Conservation (phyloP, 352 stramenopile genomes). For the Hyaloperonospora arabidopsidis region DNA sequence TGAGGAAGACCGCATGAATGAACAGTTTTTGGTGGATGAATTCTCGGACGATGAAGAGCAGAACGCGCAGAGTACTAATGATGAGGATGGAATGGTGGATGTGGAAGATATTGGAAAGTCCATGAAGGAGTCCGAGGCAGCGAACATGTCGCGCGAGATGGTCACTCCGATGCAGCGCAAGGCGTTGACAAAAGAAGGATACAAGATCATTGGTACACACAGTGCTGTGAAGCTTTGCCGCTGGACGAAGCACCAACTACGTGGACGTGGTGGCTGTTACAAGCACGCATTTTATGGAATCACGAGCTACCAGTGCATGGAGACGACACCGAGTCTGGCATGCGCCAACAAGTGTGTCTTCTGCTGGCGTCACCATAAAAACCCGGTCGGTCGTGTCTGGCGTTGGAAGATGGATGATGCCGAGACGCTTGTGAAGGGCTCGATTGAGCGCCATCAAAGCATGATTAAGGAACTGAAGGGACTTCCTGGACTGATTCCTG, state of each 20-base stretch:
- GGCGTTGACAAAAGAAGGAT: constrained; percentile 95
- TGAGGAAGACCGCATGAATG: constrained; percentile 83
- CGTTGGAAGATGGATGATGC: constrained; percentile 96
- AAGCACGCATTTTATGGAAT: constrained; percentile 99
- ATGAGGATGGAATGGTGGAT: constrained; percentile 60
- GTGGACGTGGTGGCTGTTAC: constrained; percentile 95
- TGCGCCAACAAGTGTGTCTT: constrained; percentile 99
- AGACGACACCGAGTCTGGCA: constrained; percentile 94
- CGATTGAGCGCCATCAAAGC: constrained; percentile 83
- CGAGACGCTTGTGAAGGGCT: constrained; percentile 90
- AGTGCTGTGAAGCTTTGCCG: constrained; percentile 97
- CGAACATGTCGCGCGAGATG: constrained; percentile 85
- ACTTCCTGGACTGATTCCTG: constrained; percentile 90
- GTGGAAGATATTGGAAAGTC: constrained; percentile 82
- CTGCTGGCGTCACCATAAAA: constrained; percentile 99
- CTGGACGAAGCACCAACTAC: constrained; percentile 98
- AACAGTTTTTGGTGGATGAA: constrained; percentile 63
- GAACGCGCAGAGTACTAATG: constrained; percentile 20
- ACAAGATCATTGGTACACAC: constrained; percentile 97
- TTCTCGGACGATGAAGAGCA: constrained; percentile 65
- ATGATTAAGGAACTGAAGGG: constrained; percentile 96
- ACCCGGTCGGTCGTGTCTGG: constrained; percentile 96
- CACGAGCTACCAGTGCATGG: constrained; percentile 98
- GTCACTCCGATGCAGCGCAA: constrained; percentile 92
- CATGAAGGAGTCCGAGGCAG: constrained; percentile 79